These are phyloP conservation scores for Coemansia sp. DNA, from an alignment of 192 early-diverging fungal genomes.

Conservation along the genomic window DNA sequence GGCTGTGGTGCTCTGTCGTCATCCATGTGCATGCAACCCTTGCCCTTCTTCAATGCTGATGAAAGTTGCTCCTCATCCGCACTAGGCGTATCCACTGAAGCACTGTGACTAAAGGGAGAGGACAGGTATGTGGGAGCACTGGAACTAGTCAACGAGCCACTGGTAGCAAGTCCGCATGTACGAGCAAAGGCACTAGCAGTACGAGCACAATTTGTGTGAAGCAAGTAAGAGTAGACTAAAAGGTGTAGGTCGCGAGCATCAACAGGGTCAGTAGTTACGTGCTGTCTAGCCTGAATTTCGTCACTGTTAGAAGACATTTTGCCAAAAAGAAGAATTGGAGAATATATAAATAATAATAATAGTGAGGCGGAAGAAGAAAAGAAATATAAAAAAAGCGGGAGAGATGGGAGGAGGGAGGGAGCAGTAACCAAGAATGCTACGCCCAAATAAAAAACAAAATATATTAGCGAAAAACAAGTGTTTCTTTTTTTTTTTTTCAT, in stretches of 20 bases:
- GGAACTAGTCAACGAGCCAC: conserved; percentile 18
- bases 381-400: not conserved
- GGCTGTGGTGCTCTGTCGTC: not conserved
- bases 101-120: conserved; percentile 5
- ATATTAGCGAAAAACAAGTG: not conserved
- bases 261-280: conserved; percentile 15
- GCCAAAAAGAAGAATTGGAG: too few species aligned
- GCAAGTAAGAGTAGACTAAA: conserved; percentile 48
- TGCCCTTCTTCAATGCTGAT: not conserved
- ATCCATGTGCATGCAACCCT: not conserved
- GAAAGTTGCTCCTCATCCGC: not conserved
- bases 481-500: not conserved
- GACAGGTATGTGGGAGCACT: conserved; percentile 34
- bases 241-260: conserved; percentile 42
- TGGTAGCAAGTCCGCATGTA: conserved; percentile 34
- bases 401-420: not conserved
- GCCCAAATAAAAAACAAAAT: not conserved
- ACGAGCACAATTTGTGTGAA: conserved; percentile 52
- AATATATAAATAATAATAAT: too few species aligned
- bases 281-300: conserved; percentile 2
- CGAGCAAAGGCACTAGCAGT: conserved; percentile 52
- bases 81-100: not conserved
- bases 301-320: not conserved
- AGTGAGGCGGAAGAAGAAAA: not conserved
- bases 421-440: conserved; percentile 9